Conservation (phyloP, 805 yeast species). For the Suhomyces vadensis region DNA sequence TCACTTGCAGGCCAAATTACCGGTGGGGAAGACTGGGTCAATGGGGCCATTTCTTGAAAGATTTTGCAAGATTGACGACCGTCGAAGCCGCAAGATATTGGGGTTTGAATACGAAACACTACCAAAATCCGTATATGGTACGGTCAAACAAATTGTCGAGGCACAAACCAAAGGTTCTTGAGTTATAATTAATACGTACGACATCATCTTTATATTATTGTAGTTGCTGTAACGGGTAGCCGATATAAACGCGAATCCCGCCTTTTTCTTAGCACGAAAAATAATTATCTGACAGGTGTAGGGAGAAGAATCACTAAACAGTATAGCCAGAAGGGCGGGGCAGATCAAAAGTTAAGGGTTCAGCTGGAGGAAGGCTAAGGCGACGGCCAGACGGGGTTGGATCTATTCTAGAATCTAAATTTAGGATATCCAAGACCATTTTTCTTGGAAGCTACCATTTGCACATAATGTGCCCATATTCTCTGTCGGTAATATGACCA, state of each 20-base stretch:
- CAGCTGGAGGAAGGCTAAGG: neutral
- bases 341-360: neutral
- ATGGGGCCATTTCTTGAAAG: neutral
- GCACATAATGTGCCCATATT: neutral
- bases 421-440: too few species aligned
- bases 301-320: neutral
- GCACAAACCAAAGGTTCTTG: neutral
- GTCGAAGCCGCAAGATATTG: constrained; percentile 16
- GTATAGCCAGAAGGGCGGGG: neutral
- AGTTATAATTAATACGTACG: neutral
- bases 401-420: neutral
- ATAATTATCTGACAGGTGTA: neutral
- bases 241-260: neutral
- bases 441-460: too few species aligned
- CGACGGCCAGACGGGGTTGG: neutral
- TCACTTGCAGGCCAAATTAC: constrained; percentile 16
- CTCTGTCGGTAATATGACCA: neutral
- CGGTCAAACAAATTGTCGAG: constrained; percentile 22
- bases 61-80: constrained; percentile 14
- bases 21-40: constrained; percentile 19
- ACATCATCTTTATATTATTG: neutral
- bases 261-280: neutral
- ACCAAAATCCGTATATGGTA: constrained; percentile 19
- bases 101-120: constrained; percentile 20
- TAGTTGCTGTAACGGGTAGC: neutral